phyloP scores from a whole-genome alignment of 2,329 filamentous ascomycete genomes.

The Coccinonectria pachysandricola region DNA sequence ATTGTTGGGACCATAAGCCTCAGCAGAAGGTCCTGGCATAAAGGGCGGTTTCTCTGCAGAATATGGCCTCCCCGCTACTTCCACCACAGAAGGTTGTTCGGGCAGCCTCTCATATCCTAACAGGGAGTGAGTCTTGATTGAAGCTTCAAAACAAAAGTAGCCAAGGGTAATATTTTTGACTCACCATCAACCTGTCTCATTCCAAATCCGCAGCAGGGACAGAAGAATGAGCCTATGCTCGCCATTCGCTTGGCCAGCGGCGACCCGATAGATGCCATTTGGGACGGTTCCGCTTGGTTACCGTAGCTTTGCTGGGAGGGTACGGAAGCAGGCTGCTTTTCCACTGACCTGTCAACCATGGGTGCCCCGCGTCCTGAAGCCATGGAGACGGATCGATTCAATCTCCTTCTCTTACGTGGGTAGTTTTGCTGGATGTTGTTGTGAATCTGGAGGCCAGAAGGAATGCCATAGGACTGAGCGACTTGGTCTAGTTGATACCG shows the following conservation, averaged over 20 bases:
- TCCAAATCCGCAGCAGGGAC: conserved; percentile 22
- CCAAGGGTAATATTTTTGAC: no score
- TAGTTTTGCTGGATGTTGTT: conserved; percentile 16
- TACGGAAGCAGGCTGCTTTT: conserved; percentile 20
- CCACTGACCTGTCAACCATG: conserved; percentile 19
- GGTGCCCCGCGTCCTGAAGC: conserved; percentile 11
- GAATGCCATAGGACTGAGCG: conserved; percentile 21
- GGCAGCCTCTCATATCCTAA: conserved; percentile 27
- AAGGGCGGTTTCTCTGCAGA: conserved; percentile 18
- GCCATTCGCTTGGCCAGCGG: conserved; percentile 21
- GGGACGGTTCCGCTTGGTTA: conserved; percentile 10
- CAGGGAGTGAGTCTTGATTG: no score
- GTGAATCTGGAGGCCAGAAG: conserved; percentile 22
- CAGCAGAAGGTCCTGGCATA: conserved; percentile 12
- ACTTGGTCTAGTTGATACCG: conserved; percentile 19
- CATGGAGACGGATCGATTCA: conserved; percentile 23
- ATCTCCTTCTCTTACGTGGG: conserved; percentile 23
- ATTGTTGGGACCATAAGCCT: conserved; percentile 8
- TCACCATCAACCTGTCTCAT: conserved; percentile 22
- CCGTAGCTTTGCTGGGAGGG: conserved; percentile 13
- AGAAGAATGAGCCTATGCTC: conserved; percentile 19
- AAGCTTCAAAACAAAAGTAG: no score
- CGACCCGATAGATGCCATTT: no score
- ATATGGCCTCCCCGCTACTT: conserved; percentile 23
- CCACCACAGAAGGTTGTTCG: conserved; percentile 14